Conservation (phyloP, 176 grass and related monocot genomes). For the Oryza coarctata region DNA sequence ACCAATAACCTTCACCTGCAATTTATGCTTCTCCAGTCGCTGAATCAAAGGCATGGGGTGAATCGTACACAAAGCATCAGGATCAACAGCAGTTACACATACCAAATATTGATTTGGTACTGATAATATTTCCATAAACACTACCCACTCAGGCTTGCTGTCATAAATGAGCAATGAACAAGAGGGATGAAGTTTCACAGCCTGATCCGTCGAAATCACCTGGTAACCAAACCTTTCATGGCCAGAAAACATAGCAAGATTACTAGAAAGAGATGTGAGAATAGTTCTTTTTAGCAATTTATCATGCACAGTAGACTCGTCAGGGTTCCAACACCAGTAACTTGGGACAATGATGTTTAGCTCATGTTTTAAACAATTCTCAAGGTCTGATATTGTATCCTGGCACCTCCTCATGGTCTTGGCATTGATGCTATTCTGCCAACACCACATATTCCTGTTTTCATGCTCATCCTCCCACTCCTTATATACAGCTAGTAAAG, state of each 20-base stretch:
- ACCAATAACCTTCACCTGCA: conserved; percentile 66
- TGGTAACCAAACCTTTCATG: conserved; percentile 84
- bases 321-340: conserved; percentile 89
- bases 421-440: conserved; percentile 91
- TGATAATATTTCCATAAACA: conserved; percentile 89
- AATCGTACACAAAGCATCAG: conserved; percentile 51
- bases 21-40: conserved; percentile 62
- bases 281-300: conserved; percentile 69
- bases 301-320: conserved; percentile 53
- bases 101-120: conserved; percentile 80
- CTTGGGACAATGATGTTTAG: conserved; percentile 74
- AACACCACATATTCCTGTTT: conserved; percentile 80
- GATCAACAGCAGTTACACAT: conserved; percentile 85
- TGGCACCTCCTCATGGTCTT: conserved; percentile 91
- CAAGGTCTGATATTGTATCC: conserved; percentile 74
- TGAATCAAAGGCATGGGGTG: conserved; percentile 47
- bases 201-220: conserved; percentile 66
- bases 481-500: conserved; percentile 92
- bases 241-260: conserved; percentile 88
- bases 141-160: conserved; percentile 81
- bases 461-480: conserved; percentile 76
- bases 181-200: conserved; percentile 86
- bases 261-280: conserved; percentile 72
- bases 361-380: conserved; percentile 75
- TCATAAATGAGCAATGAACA: conserved; percentile 68